Conservation (phyloP, 192 early-diverging fungal species). For the Polychytrium aggregatum region DNA sequence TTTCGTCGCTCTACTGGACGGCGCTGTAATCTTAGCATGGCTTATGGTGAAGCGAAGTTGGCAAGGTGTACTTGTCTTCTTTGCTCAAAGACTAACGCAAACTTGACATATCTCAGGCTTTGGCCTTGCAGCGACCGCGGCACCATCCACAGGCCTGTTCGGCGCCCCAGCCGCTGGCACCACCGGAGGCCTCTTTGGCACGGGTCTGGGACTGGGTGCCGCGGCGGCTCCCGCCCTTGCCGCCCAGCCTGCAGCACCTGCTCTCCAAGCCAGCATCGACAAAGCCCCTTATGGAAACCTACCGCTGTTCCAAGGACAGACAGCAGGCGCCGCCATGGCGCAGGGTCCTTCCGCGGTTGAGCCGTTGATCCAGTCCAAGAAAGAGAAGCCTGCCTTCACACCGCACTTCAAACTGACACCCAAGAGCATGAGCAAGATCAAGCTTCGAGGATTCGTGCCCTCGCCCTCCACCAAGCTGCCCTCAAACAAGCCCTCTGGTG, state of each 20-base stretch:
- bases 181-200: constrained; percentile 25
- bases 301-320: constrained; percentile 55
- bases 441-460: constrained; percentile 60
- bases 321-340: constrained; percentile 11
- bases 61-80: neutral
- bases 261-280: constrained; percentile 65
- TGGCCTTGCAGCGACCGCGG: neutral
- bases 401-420: constrained; percentile 69
- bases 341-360: constrained; percentile 8
- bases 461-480: constrained; percentile 10
- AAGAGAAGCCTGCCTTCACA: constrained; percentile 59
- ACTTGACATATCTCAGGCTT: neutral
- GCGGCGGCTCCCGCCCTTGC: constrained; percentile 6
- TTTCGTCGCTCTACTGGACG: too few species aligned
- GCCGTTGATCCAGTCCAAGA: constrained; percentile 11
- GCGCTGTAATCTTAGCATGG: too few species aligned
- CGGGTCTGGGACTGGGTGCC: constrained; percentile 11
- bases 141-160: constrained; percentile 10
- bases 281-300: constrained; percentile 79
- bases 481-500: constrained; percentile 7
- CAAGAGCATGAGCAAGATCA: constrained; percentile 54
- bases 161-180: constrained; percentile 20
- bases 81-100: neutral
- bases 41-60: neutral
- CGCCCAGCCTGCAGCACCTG: constrained; percentile 1